Evolutionary conservation across 305 asterid species (phyloP), one percentile per base, ranked within the genome.

Genomic region (Striga hermonthica): DNA sequence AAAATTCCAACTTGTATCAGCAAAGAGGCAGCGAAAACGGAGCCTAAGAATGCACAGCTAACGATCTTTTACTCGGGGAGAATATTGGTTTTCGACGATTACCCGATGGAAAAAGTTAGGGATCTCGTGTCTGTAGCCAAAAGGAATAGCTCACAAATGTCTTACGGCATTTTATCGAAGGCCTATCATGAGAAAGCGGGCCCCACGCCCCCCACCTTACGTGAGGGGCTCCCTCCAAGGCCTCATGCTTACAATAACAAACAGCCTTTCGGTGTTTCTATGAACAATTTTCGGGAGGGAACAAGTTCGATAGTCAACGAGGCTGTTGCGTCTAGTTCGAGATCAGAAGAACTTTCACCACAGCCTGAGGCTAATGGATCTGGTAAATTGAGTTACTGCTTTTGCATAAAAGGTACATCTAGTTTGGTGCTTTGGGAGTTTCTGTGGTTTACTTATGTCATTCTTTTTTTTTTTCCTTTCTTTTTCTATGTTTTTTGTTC

Each of bases 41-140:
- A 79, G 57, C 31, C 66, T 4, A 80, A 71, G 60, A 40, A 69
- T 34, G 74, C 88, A 35, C 94, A 79, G 10, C 43, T 90, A 76
- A 90, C 97, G 1, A 85, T 90, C 44, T 90, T 90, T 57, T 90
- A 87, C 61, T 79, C 78, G 0, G 91, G 94, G 28, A 72, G 72
- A 66, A 86, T 90, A 39, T 62, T 86, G 68, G 86, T 87, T 31
- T 87, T 87, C 37, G 86, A 87, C 50, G 87, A 84, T 71, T 83
- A 66, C 50, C 77, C 95, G 0, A 76, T 87, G 3, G 88, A 81
- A 5, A 85, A 80, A 73, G 90, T 80, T 14, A 70, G 72, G 45
- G 88, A 86, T 53, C 76, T 90, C 8, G 70, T 83, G 68, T 62
- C 70, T 15, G 62, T 85, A 22, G 97, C 94, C 14, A 70, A 83